A percentile compares a stretch with the other conserved stretches of the same genome.
These are phyloP conservation scores for Lactifluus hygrophoroides DNA, from an alignment of 768 basidiomycete species.

Conservation along the genomic window DNA sequence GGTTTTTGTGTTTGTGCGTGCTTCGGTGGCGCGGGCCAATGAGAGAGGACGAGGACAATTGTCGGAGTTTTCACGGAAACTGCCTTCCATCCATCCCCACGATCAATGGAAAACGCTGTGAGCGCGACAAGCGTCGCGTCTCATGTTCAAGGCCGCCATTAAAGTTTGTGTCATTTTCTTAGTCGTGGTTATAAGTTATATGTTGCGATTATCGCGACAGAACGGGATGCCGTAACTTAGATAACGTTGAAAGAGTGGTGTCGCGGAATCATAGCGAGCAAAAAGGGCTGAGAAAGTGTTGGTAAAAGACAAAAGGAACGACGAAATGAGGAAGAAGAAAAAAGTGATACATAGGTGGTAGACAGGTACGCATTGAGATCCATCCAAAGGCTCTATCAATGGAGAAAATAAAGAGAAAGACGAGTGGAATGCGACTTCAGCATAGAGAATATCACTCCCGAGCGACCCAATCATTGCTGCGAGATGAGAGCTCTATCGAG, in stretches of 20 bases:
- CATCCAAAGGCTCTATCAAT: slow-evolving; percentile 4
- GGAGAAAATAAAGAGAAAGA: background rate
- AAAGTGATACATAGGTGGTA: slow-evolving; percentile 5
- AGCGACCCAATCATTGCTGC: slow-evolving; percentile 81
- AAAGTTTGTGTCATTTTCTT: too few species aligned
- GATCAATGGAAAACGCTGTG: too few species aligned
- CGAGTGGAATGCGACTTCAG: background rate
- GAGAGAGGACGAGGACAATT: too few species aligned
- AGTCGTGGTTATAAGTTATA: too few species aligned
- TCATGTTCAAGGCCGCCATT: too few species aligned
- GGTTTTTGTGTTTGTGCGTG: too few species aligned
- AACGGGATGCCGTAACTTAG: slow-evolving; percentile 5
- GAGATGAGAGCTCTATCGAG: slow-evolving; percentile 76
- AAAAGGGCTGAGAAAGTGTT: too few species aligned
- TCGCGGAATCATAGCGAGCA: slow-evolving; percentile 5
- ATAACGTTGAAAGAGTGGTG: background rate
- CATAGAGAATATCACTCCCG: slow-evolving; percentile 38
- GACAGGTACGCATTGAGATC: slow-evolving; percentile 6
- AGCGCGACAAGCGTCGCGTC: too few species aligned
- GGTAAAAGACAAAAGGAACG: background rate
- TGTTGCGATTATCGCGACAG: background rate
- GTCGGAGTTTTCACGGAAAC: too few species aligned
- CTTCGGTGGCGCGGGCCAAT: too few species aligned
- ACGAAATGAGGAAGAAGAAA: background rate
- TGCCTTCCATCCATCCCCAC: too few species aligned